These are phyloP conservation scores for Brettanomyces anomalus DNA, from an alignment of 805 yeast genomes.

Conservation along the genomic window DNA sequence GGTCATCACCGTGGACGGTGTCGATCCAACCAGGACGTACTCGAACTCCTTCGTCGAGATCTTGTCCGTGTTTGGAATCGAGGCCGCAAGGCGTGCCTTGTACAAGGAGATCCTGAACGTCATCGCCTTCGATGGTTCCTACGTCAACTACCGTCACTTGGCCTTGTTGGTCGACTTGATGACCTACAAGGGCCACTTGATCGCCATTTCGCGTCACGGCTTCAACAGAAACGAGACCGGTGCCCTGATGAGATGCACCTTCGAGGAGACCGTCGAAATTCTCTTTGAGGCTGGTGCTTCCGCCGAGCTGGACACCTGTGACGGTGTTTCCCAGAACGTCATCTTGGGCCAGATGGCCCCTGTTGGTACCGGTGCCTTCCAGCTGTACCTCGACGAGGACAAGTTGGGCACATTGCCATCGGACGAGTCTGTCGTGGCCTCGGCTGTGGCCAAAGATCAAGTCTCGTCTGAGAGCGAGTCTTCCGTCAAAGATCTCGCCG, in stretches of 20 bases:
- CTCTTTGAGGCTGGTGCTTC: slow-evolving; percentile 96
- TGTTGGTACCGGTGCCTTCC: slow-evolving; percentile 96
- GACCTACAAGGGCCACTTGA: slow-evolving; percentile 97
- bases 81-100: slow-evolving; percentile 92
- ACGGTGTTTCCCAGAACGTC: slow-evolving; percentile 97
- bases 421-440: slow-evolving; percentile 30
- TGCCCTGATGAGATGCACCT: slow-evolving; percentile 98
- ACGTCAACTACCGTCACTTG: slow-evolving; percentile 97
- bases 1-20: slow-evolving; percentile 92
- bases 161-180: slow-evolving; percentile 94
- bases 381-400: slow-evolving; percentile 87
- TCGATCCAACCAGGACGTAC: slow-evolving; percentile 82
- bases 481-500: slow-evolving; percentile 33
- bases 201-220: slow-evolving; percentile 99
- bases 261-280: slow-evolving; percentile 98
- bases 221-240: slow-evolving; percentile 98
- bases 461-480: slow-evolving; percentile 26
- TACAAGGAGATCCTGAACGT: slow-evolving; percentile 93
- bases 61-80: slow-evolving; percentile 92
- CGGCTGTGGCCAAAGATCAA: slow-evolving; percentile 5
- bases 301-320: slow-evolving; percentile 96
- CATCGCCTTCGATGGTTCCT: slow-evolving; percentile 99
- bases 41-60: slow-evolving; percentile 96
- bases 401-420: slow-evolving; percentile 60
- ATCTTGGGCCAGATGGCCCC: slow-evolving; percentile 98